These are phyloP conservation scores for Pulveroboletus frians DNA, from an alignment of 768 basidiomycete genomes.

Conservation along the genomic window DNA sequence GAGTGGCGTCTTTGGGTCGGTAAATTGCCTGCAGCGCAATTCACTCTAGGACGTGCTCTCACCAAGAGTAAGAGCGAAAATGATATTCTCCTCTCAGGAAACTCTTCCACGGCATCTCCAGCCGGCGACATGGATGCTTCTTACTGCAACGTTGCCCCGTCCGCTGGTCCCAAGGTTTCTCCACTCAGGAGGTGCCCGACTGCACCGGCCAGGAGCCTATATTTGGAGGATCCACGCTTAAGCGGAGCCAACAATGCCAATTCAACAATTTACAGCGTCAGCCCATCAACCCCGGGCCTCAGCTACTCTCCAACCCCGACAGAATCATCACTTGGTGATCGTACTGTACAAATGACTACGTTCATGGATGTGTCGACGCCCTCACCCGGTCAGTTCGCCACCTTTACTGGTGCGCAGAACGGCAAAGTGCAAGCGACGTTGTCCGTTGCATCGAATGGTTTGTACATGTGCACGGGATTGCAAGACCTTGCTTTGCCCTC, in stretches of 20 bases:
- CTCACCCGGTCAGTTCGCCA: conserved; percentile 34
- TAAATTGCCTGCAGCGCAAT: conserved; percentile 44
- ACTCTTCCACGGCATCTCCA: not conserved
- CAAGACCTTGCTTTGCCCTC: conserved; percentile 12
- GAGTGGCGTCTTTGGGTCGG: conserved; percentile 94
- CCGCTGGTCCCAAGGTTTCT: conserved; percentile 12
- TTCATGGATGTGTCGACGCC: conserved; percentile 43
- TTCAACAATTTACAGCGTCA: conserved; percentile 27
- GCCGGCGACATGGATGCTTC: conserved; percentile 2
- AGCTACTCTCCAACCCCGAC: conserved; percentile 58
- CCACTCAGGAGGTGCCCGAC: conserved; percentile 41
- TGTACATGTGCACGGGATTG: conserved; percentile 16
- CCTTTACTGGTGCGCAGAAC: conserved; percentile 33
- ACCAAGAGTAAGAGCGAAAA: conserved; percentile 50
- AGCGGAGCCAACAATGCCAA: conserved; percentile 10
- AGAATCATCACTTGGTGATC: conserved; percentile 51
- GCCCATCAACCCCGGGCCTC: conserved; percentile 53
- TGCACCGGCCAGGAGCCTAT: conserved; percentile 34
- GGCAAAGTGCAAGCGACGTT: conserved; percentile 26
- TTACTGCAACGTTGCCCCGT: conserved; percentile 4
- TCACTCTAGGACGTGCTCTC: conserved; percentile 36
- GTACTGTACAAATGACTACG: conserved; percentile 50
- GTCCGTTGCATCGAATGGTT: conserved; percentile 12
- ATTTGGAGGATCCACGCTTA: conserved; percentile 11
- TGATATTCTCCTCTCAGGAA: conserved; percentile 22